A percentile compares a stretch with the other conserved stretches of the same genome.
phyloP scores from a whole-genome alignment of 2,329 filamentous ascomycete species.

The Fusarium foetens region DNA sequence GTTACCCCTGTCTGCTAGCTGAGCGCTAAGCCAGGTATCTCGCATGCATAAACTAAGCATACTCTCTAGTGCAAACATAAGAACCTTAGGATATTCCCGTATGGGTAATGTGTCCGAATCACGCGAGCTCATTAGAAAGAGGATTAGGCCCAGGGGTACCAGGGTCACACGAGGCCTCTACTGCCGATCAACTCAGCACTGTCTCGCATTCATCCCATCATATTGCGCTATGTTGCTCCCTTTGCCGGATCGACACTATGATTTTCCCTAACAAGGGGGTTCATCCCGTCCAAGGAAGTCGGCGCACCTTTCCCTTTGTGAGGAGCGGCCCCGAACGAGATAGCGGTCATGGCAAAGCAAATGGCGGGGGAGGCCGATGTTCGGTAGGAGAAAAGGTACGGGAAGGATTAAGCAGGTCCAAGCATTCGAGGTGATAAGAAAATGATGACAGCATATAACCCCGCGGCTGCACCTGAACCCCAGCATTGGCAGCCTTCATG shows the following conservation, averaged over 20 bases:
- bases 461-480: neutral
- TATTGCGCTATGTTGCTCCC: neutral
- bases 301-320: conserved; percentile 7
- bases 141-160: conserved; percentile 9
- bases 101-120: conserved; percentile 28
- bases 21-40: conserved; percentile 10
- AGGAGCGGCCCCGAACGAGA: conserved; percentile 2
- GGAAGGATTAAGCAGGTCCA: conserved; percentile 12
- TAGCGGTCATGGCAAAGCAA: conserved; percentile 3
- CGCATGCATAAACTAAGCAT: conserved; percentile 33
- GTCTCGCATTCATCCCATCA: conserved; percentile 1
- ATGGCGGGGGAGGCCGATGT: conserved; percentile 8
- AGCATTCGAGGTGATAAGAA: conserved; percentile 8
- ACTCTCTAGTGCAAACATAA: conserved; percentile 27
- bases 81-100: conserved; percentile 22
- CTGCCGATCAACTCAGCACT: conserved; percentile 5
- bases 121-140: conserved; percentile 8
- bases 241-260: conserved; percentile 11
- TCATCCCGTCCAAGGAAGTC: neutral
- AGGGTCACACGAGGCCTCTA: conserved; percentile 9
- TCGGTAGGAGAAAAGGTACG: conserved; percentile 23
- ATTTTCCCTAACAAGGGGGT: neutral
- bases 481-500: neutral
- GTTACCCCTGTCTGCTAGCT: conserved; percentile 1
- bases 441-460: conserved; percentile 12